Conservation (phyloP, 805 yeast genomes). For the Ogataea pilisensis region DNA sequence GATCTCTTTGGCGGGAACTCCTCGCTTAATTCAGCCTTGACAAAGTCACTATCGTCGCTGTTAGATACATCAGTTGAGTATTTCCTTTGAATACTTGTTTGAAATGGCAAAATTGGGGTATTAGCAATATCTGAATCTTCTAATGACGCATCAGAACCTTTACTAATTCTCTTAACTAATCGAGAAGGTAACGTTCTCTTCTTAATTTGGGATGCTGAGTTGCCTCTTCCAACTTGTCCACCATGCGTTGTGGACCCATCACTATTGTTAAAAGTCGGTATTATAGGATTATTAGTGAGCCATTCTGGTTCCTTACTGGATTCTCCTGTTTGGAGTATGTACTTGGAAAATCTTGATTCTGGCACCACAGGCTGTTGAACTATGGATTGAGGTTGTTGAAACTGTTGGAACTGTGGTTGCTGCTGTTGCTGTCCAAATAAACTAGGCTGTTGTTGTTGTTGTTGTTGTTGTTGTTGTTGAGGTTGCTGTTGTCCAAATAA, state of each 20-base stretch:
- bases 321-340: slow-evolving; percentile 11
- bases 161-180: slow-evolving; percentile 39
- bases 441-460: slow-evolving; percentile 3
- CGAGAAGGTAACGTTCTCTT: slow-evolving; percentile 46
- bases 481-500: slow-evolving; percentile 2
- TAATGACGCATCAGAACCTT: slow-evolving; percentile 49
- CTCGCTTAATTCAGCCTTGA: slow-evolving; percentile 27
- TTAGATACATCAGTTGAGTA: slow-evolving; percentile 7
- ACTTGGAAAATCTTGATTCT: slow-evolving; percentile 19
- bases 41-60: slow-evolving; percentile 14
- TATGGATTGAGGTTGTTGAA: background rate
- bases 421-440: background rate
- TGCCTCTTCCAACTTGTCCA: background rate
- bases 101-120: slow-evolving; percentile 23
- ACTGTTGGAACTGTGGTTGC: slow-evolving; percentile 1
- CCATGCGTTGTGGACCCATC: background rate
- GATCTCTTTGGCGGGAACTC: slow-evolving; percentile 50
- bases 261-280: background rate
- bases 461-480: slow-evolving; percentile 9
- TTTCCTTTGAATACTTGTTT: slow-evolving; percentile 19
- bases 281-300: slow-evolving; percentile 3
- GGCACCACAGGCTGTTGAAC: background rate
- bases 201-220: slow-evolving; percentile 39
- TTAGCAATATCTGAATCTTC: slow-evolving; percentile 20
- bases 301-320: slow-evolving; percentile 16